Evolutionary conservation across 2,329 filamentous ascomycete genomes (phyloP).

Genomic region (Cadophora luteo-olivacea): DNA sequence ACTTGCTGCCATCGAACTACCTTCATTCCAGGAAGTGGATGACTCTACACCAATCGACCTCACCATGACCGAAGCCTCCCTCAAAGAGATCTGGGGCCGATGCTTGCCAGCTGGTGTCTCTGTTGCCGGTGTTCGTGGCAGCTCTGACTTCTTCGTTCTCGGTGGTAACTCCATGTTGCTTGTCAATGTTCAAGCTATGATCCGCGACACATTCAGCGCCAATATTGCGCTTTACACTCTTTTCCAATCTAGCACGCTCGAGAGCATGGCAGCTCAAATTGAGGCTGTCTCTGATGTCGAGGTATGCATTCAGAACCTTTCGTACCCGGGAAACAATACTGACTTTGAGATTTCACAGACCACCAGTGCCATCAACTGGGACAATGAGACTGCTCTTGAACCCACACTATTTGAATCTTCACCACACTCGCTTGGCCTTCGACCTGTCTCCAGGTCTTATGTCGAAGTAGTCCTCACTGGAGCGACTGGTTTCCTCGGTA

Average conservation of each 20-base stretch:
- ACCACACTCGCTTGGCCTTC: constrained; percentile 14
- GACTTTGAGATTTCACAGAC: not conserved
- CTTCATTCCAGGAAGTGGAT: constrained; percentile 1
- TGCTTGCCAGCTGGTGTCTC: constrained; percentile 17
- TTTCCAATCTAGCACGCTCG: constrained; percentile 37
- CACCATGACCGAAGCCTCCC: constrained; percentile 14
- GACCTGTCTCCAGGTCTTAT: constrained; percentile 11
- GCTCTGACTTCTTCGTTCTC: constrained; percentile 43
- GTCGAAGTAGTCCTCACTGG: constrained; percentile 47
- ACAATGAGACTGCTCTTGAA: constrained; percentile 7
- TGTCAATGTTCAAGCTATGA: constrained; percentile 40
- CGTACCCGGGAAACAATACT: not conserved
- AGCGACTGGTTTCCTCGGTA: constrained; percentile 50
- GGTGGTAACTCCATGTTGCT: constrained; percentile 48
- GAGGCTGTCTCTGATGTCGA: constrained; percentile 4
- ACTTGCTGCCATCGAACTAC: constrained; percentile 17
- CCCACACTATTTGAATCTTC: constrained; percentile 7
- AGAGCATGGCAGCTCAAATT: constrained; percentile 29
- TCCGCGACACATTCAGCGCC: constrained; percentile 37
- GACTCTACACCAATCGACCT: constrained; percentile 15
- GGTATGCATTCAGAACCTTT: not conserved
- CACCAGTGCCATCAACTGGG: constrained; percentile 12
- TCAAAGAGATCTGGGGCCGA: constrained; percentile 18
- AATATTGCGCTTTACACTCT: constrained; percentile 37
- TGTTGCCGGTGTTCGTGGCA: constrained; percentile 10